Base-by-base conservation (phyloP, 1,139 yeast species). In the Trichomonascaceae sp. region DNA sequence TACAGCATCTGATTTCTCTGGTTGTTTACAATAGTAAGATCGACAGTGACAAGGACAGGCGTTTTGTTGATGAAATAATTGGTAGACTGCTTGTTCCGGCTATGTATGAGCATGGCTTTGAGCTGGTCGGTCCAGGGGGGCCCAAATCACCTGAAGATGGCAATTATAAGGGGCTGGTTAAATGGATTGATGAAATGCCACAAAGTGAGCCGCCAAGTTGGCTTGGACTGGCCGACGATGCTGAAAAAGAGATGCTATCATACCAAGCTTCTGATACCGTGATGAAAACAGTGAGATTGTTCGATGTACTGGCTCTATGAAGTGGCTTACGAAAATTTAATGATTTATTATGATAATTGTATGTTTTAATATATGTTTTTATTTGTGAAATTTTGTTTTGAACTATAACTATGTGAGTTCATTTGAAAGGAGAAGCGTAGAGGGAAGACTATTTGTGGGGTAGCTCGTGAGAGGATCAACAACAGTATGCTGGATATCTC, bases 11-110 rank as follows among this genome's bases (percentile, higher is more conserved):
- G 54, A 64, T 87, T 19, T 79, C 82, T 1, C 75, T 75, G 1
- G 75, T 85, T 12, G 74, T 82, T 1, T 88, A 88, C 63, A 96
- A 96, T 13, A 95, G 95, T 20, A 86, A 86, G 66, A 72, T 87
- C 46, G 84, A 82, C 56, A 66, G 71, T 47, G 60, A 52, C 0
- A 62, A 67, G 0, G 96, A 88, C 67, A 60, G 64, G 12, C 47
- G 60, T 12, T 57, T 56, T 30, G 57, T 80, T 18, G 54, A 54
- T 4, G 51, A 53, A 0, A 60, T 79, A 38, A 71, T 75, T 0
- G 44, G 52, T 7, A 55, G 58, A 15, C 56, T 75, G 1, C 73
- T 81, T 20, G 61, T 61, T 1, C 56, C 66, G 2, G 65, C 66
- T 0, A 64, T 78, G 1, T 78, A 73, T 57, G 74, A 72, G 24